Evolutionary conservation across 768 basidiomycete species (phyloP).

Genomic region (Baorangia bicolor): DNA sequence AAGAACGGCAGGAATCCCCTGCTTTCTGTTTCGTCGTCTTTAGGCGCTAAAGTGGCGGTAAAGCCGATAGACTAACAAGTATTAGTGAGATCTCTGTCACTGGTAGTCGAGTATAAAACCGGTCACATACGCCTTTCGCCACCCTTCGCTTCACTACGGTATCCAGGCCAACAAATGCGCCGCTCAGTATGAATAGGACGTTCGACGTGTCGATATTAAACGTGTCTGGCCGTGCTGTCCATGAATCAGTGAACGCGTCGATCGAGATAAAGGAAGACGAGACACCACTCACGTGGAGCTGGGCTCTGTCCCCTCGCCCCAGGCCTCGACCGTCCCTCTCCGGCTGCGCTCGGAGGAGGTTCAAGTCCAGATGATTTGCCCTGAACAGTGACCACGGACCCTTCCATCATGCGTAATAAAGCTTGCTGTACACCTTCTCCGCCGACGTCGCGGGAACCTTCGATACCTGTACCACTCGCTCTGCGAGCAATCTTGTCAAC

Average conservation of each 20-base stretch:
- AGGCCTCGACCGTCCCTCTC: constrained; percentile 47
- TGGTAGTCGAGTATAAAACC: neutral
- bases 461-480: constrained; percentile 48
- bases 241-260: neutral
- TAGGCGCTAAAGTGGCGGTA: constrained; percentile 49
- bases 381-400: constrained; percentile 79
- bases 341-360: constrained; percentile 40
- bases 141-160: constrained; percentile 75
- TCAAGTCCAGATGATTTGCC: constrained; percentile 60
- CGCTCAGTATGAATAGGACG: constrained; percentile 91
- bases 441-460: constrained; percentile 83
- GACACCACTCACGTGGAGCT: constrained; percentile 19
- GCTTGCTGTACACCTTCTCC: constrained; percentile 97
- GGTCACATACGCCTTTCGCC: constrained; percentile 72
- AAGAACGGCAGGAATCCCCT: constrained; percentile 64
- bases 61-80: constrained; percentile 85
- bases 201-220: constrained; percentile 86
- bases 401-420: constrained; percentile 92
- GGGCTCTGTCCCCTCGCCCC: constrained; percentile 49
- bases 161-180: constrained; percentile 93
- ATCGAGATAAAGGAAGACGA: neutral
- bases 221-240: constrained; percentile 58
- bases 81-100: neutral
- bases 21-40: constrained; percentile 37
- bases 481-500: constrained; percentile 89